Evolutionary conservation across 805 yeast species (phyloP).

Genomic region (Wickerhamomyces pijperi): DNA sequence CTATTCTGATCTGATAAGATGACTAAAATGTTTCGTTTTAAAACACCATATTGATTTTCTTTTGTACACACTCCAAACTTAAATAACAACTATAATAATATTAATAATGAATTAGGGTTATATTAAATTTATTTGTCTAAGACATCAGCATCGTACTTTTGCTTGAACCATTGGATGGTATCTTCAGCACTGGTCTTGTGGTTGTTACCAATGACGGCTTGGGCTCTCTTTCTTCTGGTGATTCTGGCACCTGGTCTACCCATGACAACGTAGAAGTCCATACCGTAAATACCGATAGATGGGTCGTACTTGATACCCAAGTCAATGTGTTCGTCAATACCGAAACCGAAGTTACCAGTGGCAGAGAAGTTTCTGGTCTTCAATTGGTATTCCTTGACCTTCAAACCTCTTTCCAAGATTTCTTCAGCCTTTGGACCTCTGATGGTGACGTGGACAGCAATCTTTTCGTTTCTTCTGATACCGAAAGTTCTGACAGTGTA

Average conservation of each 20-base stretch:
- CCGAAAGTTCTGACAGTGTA: slow-evolving; percentile 99
- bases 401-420: slow-evolving; percentile 98
- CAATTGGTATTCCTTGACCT: slow-evolving; percentile 99
- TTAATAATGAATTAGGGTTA: no score
- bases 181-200: slow-evolving; percentile 92
- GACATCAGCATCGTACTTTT: slow-evolving; percentile 98
- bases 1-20: no score
- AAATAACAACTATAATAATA: neutral
- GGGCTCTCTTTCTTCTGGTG: slow-evolving; percentile 96
- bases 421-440: slow-evolving; percentile 99
- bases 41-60: neutral
- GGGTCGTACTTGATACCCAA: slow-evolving; percentile 99
- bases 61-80: neutral
- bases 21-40: no score
- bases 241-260: slow-evolving; percentile 99
- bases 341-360: slow-evolving; percentile 99
- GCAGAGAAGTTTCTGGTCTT: slow-evolving; percentile 89
- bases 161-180: slow-evolving; percentile 97
- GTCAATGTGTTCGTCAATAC: slow-evolving; percentile 98
- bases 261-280: slow-evolving; percentile 98
- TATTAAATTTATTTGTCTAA: slow-evolving; percentile 50
- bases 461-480: slow-evolving; percentile 99
- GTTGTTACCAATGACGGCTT: slow-evolving; percentile 77
- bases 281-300: slow-evolving; percentile 99
- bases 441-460: slow-evolving; percentile 97